phyloP scores from a whole-genome alignment of 768 basidiomycete species.

The Cystobasidiopsis lactophilus region DNA sequence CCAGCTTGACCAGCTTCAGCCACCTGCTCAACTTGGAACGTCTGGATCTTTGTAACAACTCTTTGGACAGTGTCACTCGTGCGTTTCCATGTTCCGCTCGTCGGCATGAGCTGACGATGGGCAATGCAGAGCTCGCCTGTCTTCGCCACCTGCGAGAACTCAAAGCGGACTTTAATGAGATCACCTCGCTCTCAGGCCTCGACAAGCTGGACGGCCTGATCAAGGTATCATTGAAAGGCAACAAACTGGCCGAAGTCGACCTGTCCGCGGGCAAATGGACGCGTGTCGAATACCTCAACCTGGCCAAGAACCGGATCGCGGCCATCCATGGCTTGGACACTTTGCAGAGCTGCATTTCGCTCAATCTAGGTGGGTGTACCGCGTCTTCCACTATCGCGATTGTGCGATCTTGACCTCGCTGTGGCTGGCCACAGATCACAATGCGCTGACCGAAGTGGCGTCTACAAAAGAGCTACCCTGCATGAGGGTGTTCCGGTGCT shows the following conservation, averaged over 20 bases:
- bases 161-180: constrained; percentile 65
- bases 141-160: constrained; percentile 71
- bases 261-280: constrained; percentile 43
- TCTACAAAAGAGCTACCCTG: constrained; percentile 32
- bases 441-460: constrained; percentile 37
- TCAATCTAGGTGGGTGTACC: constrained; percentile 57
- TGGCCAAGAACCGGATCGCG: constrained; percentile 51
- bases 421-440: constrained; percentile 54
- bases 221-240: constrained; percentile 60
- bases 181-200: constrained; percentile 51
- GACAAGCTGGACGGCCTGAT: constrained; percentile 56
- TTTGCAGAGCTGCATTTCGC: constrained; percentile 33
- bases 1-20: constrained; percentile 63
- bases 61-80: constrained; percentile 50
- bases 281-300: constrained; percentile 54
- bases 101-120: constrained; percentile 20
- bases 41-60: constrained; percentile 75
- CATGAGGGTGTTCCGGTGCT: constrained; percentile 63
- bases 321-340: constrained; percentile 37
- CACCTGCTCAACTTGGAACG: constrained; percentile 68
- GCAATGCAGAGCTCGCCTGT: constrained; percentile 39
- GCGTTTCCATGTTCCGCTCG: constrained; percentile 37
- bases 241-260: constrained; percentile 43
- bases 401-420: no score
- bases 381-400: neutral